phyloP scores from a whole-genome alignment of 148 eudicot species.

The Rhododendron griersonianum region DNA sequence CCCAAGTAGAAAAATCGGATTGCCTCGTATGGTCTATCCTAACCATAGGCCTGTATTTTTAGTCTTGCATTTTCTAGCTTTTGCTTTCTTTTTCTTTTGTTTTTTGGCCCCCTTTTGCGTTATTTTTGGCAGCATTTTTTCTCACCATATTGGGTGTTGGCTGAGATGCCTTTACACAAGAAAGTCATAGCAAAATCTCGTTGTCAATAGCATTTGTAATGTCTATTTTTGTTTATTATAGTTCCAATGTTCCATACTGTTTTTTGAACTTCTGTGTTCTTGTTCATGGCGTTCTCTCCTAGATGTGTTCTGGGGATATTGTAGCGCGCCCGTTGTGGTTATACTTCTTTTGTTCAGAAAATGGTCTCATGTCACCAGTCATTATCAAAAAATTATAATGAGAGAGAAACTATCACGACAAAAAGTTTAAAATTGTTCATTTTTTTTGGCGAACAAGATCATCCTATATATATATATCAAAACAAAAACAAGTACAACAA shows the following conservation, averaged over 20 bases:
- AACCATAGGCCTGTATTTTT: slow-evolving; percentile 1
- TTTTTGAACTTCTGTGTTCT: neutral
- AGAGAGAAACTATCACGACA: neutral
- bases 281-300: neutral
- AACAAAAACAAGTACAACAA: too few relatives aligned
- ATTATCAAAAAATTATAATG: too few relatives aligned
- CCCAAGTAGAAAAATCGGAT: neutral
- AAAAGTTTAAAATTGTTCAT: too few relatives aligned
- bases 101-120: neutral
- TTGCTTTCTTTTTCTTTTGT: neutral
- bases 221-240: neutral
- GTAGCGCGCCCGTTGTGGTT: neutral
- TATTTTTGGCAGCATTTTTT: neutral
- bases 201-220: neutral
- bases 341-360: neutral
- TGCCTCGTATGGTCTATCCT: neutral
- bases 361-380: neutral
- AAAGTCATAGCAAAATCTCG: slow-evolving; percentile 3
- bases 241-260: neutral
- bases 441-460: too few relatives aligned
- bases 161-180: slow-evolving; percentile 17
- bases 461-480: too few relatives aligned
- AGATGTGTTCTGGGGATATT: neutral
- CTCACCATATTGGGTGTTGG: slow-evolving; percentile 15
- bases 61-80: neutral